These are phyloP conservation scores for Oryza rufipogon DNA, from an alignment of 176 grass and related monocot genomes.

Conservation along the genomic window DNA sequence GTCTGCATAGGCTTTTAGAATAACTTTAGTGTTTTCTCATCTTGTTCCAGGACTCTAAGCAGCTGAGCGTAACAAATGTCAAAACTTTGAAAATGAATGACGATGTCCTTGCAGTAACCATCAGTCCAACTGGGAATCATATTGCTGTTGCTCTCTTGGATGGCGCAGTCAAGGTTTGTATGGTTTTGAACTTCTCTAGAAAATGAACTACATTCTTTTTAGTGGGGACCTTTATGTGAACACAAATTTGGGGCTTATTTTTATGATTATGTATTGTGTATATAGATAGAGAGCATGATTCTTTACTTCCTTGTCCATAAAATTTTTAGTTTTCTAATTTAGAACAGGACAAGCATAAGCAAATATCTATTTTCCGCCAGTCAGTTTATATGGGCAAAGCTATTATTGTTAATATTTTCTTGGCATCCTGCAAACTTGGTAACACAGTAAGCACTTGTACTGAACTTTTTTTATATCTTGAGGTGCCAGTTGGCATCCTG, in stretches of 20 bases:
- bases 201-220: not conserved
- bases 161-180: constrained; percentile 84
- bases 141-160: constrained; percentile 95
- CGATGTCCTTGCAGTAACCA: constrained; percentile 69
- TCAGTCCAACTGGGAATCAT: constrained; percentile 80
- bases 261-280: constrained; percentile 20
- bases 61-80: constrained; percentile 78
- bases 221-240: not conserved
- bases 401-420: not conserved
- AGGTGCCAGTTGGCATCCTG: constrained; percentile 12
- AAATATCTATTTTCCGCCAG: too few relatives aligned
- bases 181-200: not conserved
- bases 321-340: not conserved
- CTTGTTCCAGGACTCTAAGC: constrained; percentile 72
- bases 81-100: constrained; percentile 98
- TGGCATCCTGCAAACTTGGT: too few relatives aligned
- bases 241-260: not conserved
- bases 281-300: not conserved
- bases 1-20: not conserved
- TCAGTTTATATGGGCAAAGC: not conserved
- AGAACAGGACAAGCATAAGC: too few relatives aligned
- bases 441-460: not conserved
- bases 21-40: not conserved
- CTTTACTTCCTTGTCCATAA: not conserved
- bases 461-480: not conserved